phyloP scores from a whole-genome alignment of 1,284 basidiomycete genomes.

The Malassezia caprae region DNA sequence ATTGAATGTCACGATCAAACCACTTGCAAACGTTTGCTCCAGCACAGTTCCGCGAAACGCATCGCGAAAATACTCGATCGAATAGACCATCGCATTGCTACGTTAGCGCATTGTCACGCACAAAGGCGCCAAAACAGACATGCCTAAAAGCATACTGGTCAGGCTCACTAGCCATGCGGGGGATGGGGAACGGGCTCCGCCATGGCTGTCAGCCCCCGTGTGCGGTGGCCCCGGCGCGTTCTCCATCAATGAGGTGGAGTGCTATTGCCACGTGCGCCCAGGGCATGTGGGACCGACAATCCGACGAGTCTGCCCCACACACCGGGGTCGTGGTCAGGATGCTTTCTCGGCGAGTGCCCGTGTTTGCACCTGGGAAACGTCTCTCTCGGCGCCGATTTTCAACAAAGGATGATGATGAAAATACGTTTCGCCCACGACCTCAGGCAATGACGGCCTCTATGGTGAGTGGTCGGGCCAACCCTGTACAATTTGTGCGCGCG shows the following conservation, averaged over 20 bases:
- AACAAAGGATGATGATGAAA: neutral
- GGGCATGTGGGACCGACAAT: neutral
- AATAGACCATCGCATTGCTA: slow-evolving; percentile 28
- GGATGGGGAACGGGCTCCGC: neutral
- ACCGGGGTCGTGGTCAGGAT: neutral
- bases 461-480: slow-evolving; percentile 7
- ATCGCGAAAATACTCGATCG: slow-evolving; percentile 28
- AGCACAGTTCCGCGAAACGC: slow-evolving; percentile 11
- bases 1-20: slow-evolving; percentile 22
- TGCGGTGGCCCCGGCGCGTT: neutral
- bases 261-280: neutral
- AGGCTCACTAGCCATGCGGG: neutral
- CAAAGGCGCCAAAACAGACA: slow-evolving; percentile 17
- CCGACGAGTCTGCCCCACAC: neutral
- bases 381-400: neutral
- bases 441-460: slow-evolving; percentile 7
- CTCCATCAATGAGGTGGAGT: neutral
- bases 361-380: neutral
- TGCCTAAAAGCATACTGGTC: slow-evolving; percentile 5
- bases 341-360: neutral
- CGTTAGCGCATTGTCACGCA: neutral
- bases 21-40: slow-evolving; percentile 19
- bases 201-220: neutral
- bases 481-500: slow-evolving; percentile 19
- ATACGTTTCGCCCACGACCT: neutral